Conservation (phyloP, 2,329 filamentous ascomycete genomes). For the Cladosporium cucumerinum region DNA sequence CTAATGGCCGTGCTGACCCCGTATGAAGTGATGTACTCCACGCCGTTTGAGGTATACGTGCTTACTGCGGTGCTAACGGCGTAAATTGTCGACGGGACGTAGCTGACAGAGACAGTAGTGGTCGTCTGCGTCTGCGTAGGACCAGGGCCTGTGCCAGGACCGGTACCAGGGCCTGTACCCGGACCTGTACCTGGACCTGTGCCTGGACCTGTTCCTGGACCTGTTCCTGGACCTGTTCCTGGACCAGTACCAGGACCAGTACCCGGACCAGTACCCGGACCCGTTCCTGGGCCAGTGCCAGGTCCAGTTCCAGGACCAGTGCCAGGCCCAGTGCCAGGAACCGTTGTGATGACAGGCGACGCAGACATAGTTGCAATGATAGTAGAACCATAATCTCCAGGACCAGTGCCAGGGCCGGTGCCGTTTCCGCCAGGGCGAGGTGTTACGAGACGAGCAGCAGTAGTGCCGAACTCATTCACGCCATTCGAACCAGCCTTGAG, state of each 20-base stretch:
- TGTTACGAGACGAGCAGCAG: constrained; percentile 23
- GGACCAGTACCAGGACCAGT: constrained; percentile 16
- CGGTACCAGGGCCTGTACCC: constrained; percentile 19
- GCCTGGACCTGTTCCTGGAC: constrained; percentile 12
- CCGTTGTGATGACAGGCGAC: constrained; percentile 9
- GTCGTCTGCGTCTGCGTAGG: constrained; percentile 6
- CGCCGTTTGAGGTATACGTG: constrained; percentile 27
- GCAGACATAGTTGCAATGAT: constrained; percentile 18
- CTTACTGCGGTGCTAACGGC: constrained; percentile 26
- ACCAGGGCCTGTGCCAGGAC: constrained; percentile 20
- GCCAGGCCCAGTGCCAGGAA: constrained; percentile 18
- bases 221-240: constrained; percentile 3
- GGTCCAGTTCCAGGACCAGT: constrained; percentile 21
- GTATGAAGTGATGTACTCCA: constrained; percentile 26
- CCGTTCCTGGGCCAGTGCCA: constrained; percentile 19
- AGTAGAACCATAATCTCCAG: constrained; percentile 14
- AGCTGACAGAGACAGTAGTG: constrained; percentile 14
- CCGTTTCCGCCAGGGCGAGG: constrained; percentile 20
- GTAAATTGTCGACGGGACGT: constrained; percentile 27
- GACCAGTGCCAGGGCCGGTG: constrained; percentile 19
- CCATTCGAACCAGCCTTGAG: constrained; percentile 20
- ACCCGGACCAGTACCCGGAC: constrained; percentile 18
- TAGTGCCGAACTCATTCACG: constrained; percentile 8
- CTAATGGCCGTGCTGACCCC: constrained; percentile 28
- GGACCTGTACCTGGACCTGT: constrained; percentile 17